phyloP scores from a whole-genome alignment of 1,139 yeast genomes.

The Debaryomycetaceae sp. region DNA sequence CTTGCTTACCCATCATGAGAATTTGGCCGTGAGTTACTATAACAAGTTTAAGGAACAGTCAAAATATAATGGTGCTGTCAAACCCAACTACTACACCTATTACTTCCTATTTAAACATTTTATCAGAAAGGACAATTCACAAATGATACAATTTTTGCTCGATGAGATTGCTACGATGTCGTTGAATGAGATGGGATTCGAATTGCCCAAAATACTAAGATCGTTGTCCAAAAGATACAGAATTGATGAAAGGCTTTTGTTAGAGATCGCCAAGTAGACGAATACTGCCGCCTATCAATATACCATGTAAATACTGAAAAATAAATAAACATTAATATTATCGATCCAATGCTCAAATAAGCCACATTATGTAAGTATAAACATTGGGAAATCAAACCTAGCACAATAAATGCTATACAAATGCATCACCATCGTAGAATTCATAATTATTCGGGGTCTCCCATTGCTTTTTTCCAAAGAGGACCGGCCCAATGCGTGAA shows the following conservation, averaged over 20 bases:
- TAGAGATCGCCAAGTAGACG: constrained; percentile 4
- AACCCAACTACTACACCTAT: constrained; percentile 57
- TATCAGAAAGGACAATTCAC: constrained; percentile 25
- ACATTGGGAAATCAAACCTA: background rate
- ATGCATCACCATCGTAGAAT: background rate
- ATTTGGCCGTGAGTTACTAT: constrained; percentile 41
- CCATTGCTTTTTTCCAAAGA: constrained; percentile 44
- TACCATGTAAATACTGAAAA: constrained; percentile 7
- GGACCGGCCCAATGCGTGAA: constrained; percentile 47
- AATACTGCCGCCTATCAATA: background rate
- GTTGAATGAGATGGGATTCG: constrained; percentile 34
- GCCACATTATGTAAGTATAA: background rate
- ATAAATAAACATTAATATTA: constrained; percentile 3
- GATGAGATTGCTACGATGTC: constrained; percentile 27
- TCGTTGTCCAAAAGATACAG: constrained; percentile 9
- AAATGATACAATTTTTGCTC: constrained; percentile 34
- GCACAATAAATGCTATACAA: background rate
- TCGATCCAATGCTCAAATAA: background rate
- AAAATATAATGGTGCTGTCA: constrained; percentile 13
- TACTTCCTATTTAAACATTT: constrained; percentile 52
- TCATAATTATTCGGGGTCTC: constrained; percentile 22
- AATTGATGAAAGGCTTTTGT: constrained; percentile 8
- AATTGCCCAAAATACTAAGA: constrained; percentile 30
- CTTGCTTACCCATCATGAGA: constrained; percentile 32
- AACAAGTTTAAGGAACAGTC: constrained; percentile 21